A percentile compares a stretch with the other conserved stretches of the same genome.
These are phyloP conservation scores for Phytopythium oedochilum DNA, from an alignment of 352 stramenopile species.

Conservation along the genomic window DNA sequence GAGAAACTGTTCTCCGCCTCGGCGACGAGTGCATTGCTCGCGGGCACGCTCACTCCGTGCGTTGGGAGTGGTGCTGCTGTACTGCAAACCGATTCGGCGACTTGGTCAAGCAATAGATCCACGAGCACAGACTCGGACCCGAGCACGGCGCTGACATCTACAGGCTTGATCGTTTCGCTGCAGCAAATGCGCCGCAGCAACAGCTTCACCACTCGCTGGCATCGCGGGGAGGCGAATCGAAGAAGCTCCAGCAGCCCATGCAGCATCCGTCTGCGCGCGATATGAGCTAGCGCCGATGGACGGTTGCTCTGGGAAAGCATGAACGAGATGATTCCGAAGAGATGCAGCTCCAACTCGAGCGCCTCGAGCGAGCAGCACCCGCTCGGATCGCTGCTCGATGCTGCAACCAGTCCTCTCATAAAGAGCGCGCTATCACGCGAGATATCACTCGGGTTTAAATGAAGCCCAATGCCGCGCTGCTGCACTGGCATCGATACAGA, in stretches of 20 bases:
- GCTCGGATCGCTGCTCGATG: slow-evolving; percentile 26
- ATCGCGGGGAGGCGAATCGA: slow-evolving; percentile 66
- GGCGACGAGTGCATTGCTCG: slow-evolving; percentile 13
- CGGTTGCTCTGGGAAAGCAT: slow-evolving; percentile 76
- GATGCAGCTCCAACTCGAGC: slow-evolving; percentile 72
- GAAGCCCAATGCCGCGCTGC: slow-evolving; percentile 43
- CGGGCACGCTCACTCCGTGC: slow-evolving; percentile 40
- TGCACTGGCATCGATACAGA: slow-evolving; percentile 77
- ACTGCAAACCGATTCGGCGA: slow-evolving; percentile 82
- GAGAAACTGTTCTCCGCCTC: slow-evolving; percentile 19
- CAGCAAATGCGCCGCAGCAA: slow-evolving; percentile 68
- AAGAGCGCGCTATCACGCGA: slow-evolving; percentile 34
- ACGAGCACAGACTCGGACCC: slow-evolving; percentile 78
- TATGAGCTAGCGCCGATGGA: slow-evolving; percentile 46
- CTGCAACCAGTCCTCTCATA: slow-evolving; percentile 20
- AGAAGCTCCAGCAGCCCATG: slow-evolving; percentile 77
- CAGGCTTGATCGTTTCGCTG: slow-evolving; percentile 60
- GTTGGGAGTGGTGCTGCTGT: slow-evolving; percentile 60
- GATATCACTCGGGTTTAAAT: slow-evolving; percentile 37
- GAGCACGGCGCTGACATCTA: slow-evolving; percentile 62
- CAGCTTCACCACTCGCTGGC: slow-evolving; percentile 79
- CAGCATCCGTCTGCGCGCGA: slow-evolving; percentile 57
- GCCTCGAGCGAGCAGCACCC: slow-evolving; percentile 54
- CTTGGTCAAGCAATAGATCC: slow-evolving; percentile 83
- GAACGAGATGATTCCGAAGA: slow-evolving; percentile 72